These are phyloP conservation scores for Oryza brachyantha DNA, from an alignment of 176 grass and related monocot genomes.

Conservation along the genomic window DNA sequence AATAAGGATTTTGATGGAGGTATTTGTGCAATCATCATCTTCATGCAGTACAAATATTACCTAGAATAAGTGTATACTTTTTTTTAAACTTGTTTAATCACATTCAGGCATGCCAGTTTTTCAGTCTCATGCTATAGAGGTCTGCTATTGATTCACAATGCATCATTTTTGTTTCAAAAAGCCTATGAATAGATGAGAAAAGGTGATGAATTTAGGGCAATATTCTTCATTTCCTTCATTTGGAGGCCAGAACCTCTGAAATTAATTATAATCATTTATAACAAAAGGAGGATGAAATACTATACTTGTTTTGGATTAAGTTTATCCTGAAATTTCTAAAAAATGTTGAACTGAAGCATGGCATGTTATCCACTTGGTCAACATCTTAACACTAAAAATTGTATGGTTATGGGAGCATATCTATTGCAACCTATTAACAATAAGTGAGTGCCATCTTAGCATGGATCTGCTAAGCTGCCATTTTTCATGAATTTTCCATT, in stretches of 20 bases:
- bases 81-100: background rate
- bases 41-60: background rate
- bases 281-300: background rate
- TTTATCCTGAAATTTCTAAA: background rate
- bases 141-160: conserved; percentile 13
- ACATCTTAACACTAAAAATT: background rate
- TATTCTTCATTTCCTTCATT: background rate
- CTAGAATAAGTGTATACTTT: background rate
- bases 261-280: background rate
- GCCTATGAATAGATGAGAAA: background rate
- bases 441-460: background rate
- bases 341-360: background rate
- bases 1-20: conserved; percentile 65
- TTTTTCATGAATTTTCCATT: conserved; percentile 18
- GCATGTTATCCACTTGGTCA: background rate
- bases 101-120: background rate
- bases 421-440: conserved; percentile 19
- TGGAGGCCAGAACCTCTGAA: background rate
- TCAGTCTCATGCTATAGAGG: background rate
- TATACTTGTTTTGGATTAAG: background rate
- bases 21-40: conserved; percentile 20
- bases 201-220: background rate
- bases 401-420: conserved; percentile 21
- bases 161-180: background rate
- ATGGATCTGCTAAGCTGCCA: conserved; percentile 8